phyloP scores from a whole-genome alignment of 257 asterid species.

The Parsonsia alboflavescens region DNA sequence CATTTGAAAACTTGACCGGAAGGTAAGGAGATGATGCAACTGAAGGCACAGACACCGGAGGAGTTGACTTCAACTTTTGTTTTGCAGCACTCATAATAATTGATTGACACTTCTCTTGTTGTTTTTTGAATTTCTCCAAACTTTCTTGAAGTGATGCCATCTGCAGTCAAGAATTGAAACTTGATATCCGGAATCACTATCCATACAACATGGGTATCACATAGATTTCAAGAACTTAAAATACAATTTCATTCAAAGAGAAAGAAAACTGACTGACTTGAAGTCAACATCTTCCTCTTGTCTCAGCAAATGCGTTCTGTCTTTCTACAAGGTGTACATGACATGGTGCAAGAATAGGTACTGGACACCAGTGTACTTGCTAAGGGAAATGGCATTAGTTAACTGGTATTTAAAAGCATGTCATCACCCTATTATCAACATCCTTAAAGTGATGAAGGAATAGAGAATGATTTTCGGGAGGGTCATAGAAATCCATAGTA shows the following conservation, averaged over 20 bases:
- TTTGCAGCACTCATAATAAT: conserved; percentile 11
- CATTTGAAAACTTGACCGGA: conserved; percentile 69
- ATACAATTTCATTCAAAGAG: background rate
- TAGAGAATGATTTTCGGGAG: background rate
- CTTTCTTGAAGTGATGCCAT: conserved; percentile 17
- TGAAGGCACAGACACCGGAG: conserved; percentile 28
- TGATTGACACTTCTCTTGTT: conserved; percentile 21
- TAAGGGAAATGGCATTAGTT: background rate
- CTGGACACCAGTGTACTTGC: background rate
- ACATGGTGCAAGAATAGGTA: background rate
- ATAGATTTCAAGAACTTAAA: background rate
- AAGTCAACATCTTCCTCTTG: background rate
- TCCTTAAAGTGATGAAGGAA: background rate
- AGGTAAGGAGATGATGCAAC: conserved; percentile 43
- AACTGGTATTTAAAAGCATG: background rate
- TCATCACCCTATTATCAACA: background rate
- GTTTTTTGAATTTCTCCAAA: conserved; percentile 21
- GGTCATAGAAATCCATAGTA: background rate
- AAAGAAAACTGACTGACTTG: background rate
- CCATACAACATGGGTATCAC: background rate
- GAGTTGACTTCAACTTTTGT: conserved; percentile 16
- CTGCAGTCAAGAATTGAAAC: background rate
- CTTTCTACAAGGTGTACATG: background rate
- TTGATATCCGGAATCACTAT: background rate
- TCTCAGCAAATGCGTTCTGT: background rate